Base-by-base conservation (phyloP, 2,329 filamentous ascomycete species). In the Blastomyces emzantsi region DNA sequence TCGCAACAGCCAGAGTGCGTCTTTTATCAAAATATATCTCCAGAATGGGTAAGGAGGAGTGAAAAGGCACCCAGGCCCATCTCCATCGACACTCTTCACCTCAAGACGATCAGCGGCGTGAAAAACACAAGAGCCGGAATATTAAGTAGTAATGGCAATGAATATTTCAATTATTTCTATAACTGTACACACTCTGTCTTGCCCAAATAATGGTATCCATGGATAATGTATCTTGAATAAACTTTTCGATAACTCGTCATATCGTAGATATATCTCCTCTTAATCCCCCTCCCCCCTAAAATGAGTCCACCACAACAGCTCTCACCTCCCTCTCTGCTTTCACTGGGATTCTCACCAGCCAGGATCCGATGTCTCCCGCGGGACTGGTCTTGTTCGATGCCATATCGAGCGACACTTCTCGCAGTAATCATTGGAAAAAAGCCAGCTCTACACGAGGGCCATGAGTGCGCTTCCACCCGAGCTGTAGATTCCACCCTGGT, bases 71-170 rank as follows among this genome's bases (percentile, higher is more conserved):
- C 25, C 28, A 57, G 71, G 79, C 75, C 71, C 85, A 81, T 1
- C 83, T 85, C 0, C 83, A 79, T 60, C 85, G 71, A 67, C 87
- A 88, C 80, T 79, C 55, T 86, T 79, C 22, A 82, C 71, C 0
- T 85, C 85, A 25, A 87, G 74, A n/a, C 84, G 80, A 54, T 87
- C 85, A 36, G 88, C 78, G 66, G 87, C 86, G 8, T 85, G 82
- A 25, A 85, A 69, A 87, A 87, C 0, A 85, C 82, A 36, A 88
- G 68, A 0, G 81, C 84, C 22, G 84, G 83, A 64, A 88, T 87
- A 65, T 87, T 85, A 78, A 64, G 82, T 85, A 11, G 85, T 85
- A 1, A 81, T 3, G 79, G 75, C 85, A 78, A 59, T 74, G 78
- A 45, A 81, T 66, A 39, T 72, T 64, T 11, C 22, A 67, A n/a